Evolutionary conservation across 2,329 filamentous ascomycete genomes (phyloP), one percentile per base, ranked within the genome.

Genomic region (Fonsecaea pedrosoi): DNA sequence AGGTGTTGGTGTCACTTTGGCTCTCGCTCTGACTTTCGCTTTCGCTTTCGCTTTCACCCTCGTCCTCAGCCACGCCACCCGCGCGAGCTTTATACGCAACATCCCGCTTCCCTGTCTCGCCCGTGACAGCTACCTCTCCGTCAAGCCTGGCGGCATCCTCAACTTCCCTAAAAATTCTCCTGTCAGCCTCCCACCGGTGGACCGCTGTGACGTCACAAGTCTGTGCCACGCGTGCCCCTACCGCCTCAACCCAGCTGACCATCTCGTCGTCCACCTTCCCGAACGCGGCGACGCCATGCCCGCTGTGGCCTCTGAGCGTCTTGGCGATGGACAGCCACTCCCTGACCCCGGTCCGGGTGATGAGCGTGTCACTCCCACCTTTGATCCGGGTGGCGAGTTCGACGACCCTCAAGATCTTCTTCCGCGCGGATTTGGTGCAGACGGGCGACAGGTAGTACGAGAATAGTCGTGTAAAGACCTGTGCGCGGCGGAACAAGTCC

Each of bases 381-480:
- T 88, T 85, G 37, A 94, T 86, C 54, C 84, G 84, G 0, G 87
- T 88, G 2, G 89, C 88, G 48, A 90, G 85, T 73, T 89, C 89
- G 15, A 96, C 67, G 13, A 89, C 70, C 67, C 83, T 81, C 12
- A 87, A 71, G 25, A 95, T 84, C 75, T 89, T 87, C 61, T 86
- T 87, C 66, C 87, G 87, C 15, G 90, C 80, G 15, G 83, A 81
- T 18, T 82, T 77, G 2, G 85, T 82, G 67, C 91, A 83, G 62
- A 88, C 89, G 0, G 90, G 86, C 53, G 90, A 91, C 38, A 83
- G 83, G 61, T 89, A 92, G 25, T 92, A 79, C 0, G 87, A 86
- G 54, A 95, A 82, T 1, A 95, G 77, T 69, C 91, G 88, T 77
- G 96, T 92, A 73, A 96, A 91, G 64, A 92, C 86, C 64, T 84